A percentile compares a stretch with the other conserved stretches of the same genome.
These are phyloP conservation scores for Ensete ventricosum DNA, from an alignment of 176 grass and related monocot species.

Conservation along the genomic window DNA sequence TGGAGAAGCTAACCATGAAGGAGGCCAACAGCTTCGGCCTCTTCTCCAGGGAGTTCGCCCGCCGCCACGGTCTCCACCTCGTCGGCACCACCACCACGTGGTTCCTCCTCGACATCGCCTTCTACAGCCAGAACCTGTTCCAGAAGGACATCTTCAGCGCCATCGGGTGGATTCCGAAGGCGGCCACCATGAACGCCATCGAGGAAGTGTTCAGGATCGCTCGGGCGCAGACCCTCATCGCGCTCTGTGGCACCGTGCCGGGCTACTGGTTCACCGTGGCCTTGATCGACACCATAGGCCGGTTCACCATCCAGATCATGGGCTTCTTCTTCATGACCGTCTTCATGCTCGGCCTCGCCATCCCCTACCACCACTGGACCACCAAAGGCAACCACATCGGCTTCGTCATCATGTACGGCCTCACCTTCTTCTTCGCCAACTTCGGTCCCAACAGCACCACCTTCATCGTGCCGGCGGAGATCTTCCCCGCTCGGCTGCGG, in stretches of 20 bases:
- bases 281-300: slow-evolving; percentile 50
- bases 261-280: slow-evolving; percentile 87
- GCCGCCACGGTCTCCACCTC: slow-evolving; percentile 53
- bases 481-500: slow-evolving; percentile 65
- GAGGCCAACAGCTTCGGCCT: slow-evolving; percentile 35
- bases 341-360: slow-evolving; percentile 55
- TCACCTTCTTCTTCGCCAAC: slow-evolving; percentile 89
- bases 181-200: slow-evolving; percentile 54
- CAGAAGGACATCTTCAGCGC: slow-evolving; percentile 86
- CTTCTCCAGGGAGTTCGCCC: slow-evolving; percentile 27
- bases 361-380: slow-evolving; percentile 58
- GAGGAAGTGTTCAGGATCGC: slow-evolving; percentile 63
- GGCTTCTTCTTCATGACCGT: slow-evolving; percentile 41
- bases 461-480: slow-evolving; percentile 75
- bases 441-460: slow-evolving; percentile 76
- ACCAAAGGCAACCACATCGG: slow-evolving; percentile 30
- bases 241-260: slow-evolving; percentile 62
- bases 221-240: slow-evolving; percentile 51
- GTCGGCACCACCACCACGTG: slow-evolving; percentile 54
- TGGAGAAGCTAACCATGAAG: slow-evolving; percentile 4
- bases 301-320: slow-evolving; percentile 65
- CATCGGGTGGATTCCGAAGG: slow-evolving; percentile 52
- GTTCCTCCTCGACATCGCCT: slow-evolving; percentile 75
- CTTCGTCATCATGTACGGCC: slow-evolving; percentile 42
- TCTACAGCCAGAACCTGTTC: slow-evolving; percentile 84